Evolutionary conservation across 1,139 yeast species (phyloP).

Genomic region (Lodderomyces elongisporus): DNA sequence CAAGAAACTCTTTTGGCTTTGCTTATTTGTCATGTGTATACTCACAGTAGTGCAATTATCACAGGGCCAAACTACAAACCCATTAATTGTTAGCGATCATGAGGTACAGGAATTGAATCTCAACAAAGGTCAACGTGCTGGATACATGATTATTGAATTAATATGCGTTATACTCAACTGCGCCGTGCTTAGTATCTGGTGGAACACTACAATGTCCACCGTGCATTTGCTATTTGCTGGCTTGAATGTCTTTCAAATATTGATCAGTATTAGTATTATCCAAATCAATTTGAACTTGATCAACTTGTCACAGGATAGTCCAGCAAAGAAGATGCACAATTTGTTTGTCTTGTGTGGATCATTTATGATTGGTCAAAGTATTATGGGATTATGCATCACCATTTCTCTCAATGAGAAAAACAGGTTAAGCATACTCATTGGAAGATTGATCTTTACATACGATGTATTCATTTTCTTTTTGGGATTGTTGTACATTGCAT

Average conservation of each 20-base stretch:
- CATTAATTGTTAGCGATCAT: conserved; percentile 9
- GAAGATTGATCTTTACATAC: conserved; percentile 13
- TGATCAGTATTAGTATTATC: conserved; percentile 15
- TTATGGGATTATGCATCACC: conserved; percentile 13
- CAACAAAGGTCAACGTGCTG: conserved; percentile 6
- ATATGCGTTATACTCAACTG: conserved; percentile 13
- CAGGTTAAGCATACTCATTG: conserved; percentile 14
- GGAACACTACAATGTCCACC: conserved; percentile 12
- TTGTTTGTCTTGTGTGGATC: conserved; percentile 14
- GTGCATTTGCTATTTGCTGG: conserved; percentile 13
- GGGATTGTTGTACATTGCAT: conserved; percentile 7
- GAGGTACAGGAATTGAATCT: conserved; percentile 4
- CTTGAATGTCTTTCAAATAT: conserved; percentile 12
- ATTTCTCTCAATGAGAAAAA: conserved; percentile 14
- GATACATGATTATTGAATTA: conserved; percentile 10
- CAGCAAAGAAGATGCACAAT: conserved; percentile 13
- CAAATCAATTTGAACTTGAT: conserved; percentile 12
- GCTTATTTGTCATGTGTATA: conserved; percentile 10
- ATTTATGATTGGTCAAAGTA: conserved; percentile 13
- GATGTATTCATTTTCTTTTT: conserved; percentile 8
- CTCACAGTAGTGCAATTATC: conserved; percentile 12
- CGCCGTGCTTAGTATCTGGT: conserved; percentile 13
- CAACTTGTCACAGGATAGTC: conserved; percentile 7
- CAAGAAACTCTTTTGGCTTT: conserved; percentile 10
- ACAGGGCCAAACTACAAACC: conserved; percentile 13